Evolutionary conservation across 805 yeast species (phyloP), one percentile per base, ranked within the genome.

Genomic region (Saccharomycopsis javanensis): DNA sequence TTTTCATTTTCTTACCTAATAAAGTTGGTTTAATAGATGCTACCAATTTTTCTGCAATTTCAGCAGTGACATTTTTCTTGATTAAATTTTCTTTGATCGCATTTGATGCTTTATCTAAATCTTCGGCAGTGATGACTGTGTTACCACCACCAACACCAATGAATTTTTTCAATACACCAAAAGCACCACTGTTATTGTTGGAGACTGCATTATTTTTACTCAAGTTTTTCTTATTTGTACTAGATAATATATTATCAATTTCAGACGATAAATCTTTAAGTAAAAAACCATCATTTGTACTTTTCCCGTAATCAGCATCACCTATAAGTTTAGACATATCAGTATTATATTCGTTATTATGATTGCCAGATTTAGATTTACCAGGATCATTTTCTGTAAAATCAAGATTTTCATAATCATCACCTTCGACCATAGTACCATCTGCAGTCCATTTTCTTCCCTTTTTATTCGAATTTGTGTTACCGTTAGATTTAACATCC

Each of bases 61-160:
- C 87, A 10, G 96, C 94, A 2, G 97, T 94, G 33, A 92, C 94
- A 65, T 92, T 92, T 65, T 91, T 92, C 61, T 85, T 76, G 60
- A 94, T 80, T 56, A 92, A 74, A 64, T 88, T 95, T 58, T 87
- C 86, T 56, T 81, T 78, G 70, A 94, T 78, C 50, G 83, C 80
- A 42, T 75, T 75, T 23, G 87, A 72, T 1, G 88, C 83, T 48
- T 82, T 81, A 38, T 77, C 77, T 57, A 92, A 74, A 65, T 90
- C 90, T 13, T 77, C 77, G 33, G 78, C 76, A 1, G 81, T 76
- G 45, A 86, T 77, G 5, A 79, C 81, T 65, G 83, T 83, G 55
- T 89, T 88, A 2, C n/a, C 15, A 10, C 48, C 48, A 56, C 94
- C 92, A 10, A 52, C 88, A 8, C 57, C 57, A 53, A 86, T 74